A percentile compares a stretch with the other conserved stretches of the same genome.
Evolutionary conservation across 805 yeast species (phyloP).

Genomic region (Lipomyces lipofer): DNA sequence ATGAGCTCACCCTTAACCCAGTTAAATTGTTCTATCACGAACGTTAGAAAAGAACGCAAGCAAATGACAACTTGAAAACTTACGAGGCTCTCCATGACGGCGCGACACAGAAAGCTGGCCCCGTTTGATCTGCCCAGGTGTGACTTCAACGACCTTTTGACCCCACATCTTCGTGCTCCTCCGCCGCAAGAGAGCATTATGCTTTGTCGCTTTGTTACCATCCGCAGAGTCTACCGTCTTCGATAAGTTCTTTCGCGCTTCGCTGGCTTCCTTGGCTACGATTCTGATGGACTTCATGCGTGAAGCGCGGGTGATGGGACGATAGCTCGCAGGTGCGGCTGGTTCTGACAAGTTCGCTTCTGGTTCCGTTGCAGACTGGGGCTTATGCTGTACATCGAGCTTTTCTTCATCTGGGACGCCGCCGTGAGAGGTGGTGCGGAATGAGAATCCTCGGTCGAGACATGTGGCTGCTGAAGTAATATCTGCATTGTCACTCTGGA

Average conservation of each 20-base stretch:
- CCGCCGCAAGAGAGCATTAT: constrained; percentile 60
- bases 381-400: constrained; percentile 16
- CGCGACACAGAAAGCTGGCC: constrained; percentile 22
- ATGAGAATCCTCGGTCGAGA: constrained; percentile 27
- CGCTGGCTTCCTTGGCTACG: constrained; percentile 88
- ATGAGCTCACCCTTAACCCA: constrained; percentile 98
- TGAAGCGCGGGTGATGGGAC: constrained; percentile 38
- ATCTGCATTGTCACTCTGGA: not conserved
- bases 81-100: constrained; percentile 58
- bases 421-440: constrained; percentile 9
- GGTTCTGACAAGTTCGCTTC: constrained; percentile 3
- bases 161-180: constrained; percentile 98
- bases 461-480: constrained; percentile 2
- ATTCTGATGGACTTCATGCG: constrained; percentile 90
- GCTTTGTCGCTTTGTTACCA: constrained; percentile 2
- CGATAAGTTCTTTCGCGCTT: constrained; percentile 51
- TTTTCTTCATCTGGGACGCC: constrained; percentile 22
- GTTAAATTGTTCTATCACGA: constrained; percentile 72
- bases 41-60: too few species aligned
- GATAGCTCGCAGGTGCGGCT: constrained; percentile 27
- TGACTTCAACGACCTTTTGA: constrained; percentile 84
- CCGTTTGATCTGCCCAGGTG: constrained; percentile 49
- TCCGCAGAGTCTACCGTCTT: constrained; percentile 1
- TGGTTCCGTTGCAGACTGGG: constrained; percentile 12
- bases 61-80: constrained; percentile 52